A percentile compares a stretch with the other conserved stretches of the same genome.
Evolutionary conservation across 495 filamentous ascomycete genomes (phyloP).

Genomic region (Geoglossum glabrum): DNA sequence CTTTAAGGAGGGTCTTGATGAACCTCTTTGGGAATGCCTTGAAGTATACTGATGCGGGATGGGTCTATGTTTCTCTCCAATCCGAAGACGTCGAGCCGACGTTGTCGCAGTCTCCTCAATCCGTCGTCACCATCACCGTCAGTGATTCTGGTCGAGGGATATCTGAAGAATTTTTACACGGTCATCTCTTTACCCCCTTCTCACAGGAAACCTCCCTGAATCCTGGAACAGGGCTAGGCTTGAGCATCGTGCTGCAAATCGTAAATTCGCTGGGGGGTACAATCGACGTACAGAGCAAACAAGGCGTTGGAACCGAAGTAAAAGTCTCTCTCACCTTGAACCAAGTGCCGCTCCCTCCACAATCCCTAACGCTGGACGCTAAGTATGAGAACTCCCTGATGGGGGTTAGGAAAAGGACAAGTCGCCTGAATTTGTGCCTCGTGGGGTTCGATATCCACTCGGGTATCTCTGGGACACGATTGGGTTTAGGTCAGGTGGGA

Average conservation of each 20-base stretch:
- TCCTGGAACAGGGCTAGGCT: conserved; percentile 35
- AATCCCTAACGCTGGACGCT: neutral
- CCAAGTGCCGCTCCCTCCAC: conserved; percentile 10
- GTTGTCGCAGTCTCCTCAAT: conserved; percentile 6
- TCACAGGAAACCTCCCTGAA: conserved; percentile 46
- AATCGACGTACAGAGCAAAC: conserved; percentile 36
- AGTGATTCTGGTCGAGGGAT: conserved; percentile 53
- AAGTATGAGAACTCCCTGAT: neutral
- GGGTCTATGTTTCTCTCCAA: conserved; percentile 38
- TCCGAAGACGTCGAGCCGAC: conserved; percentile 19
- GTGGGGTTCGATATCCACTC: conserved; percentile 16
- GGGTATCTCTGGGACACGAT: conserved; percentile 17
- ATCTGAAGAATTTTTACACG: conserved; percentile 42
- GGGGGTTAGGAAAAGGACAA: conserved; percentile 10
- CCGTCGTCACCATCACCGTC: conserved; percentile 29
- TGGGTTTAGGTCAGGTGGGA: conserved; percentile 13
- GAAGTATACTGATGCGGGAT: conserved; percentile 54
- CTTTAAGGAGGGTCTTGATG: conserved; percentile 55
- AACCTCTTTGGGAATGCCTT: conserved; percentile 69
- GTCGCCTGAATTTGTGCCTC: conserved; percentile 15
- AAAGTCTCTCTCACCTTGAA: conserved; percentile 29
- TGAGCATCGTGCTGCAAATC: conserved; percentile 44
- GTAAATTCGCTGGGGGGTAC: conserved; percentile 36
- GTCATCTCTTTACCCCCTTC: conserved; percentile 49
- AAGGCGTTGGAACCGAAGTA: conserved; percentile 37